Conservation (phyloP, 1,139 yeast genomes). For the Yamadazyma songkhlaensis region DNA sequence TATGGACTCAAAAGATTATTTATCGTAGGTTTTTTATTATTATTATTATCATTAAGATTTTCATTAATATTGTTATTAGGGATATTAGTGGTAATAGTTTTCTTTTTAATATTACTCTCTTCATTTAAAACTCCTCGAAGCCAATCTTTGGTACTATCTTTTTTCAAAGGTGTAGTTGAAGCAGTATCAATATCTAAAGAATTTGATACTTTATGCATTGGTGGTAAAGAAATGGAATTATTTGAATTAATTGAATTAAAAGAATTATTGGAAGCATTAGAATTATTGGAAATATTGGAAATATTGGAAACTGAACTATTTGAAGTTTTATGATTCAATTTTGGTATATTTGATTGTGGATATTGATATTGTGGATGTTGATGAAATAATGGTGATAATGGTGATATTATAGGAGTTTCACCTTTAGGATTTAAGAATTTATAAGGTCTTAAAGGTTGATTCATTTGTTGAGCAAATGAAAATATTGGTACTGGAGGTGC, state of each 20-base stretch:
- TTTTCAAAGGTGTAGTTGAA: slow-evolving; percentile 2
- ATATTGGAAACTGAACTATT: background rate
- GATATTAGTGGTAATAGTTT: slow-evolving; percentile 1
- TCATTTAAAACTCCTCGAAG: slow-evolving; percentile 17
- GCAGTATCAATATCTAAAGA: slow-evolving; percentile 10
- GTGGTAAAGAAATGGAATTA: slow-evolving; percentile 9
- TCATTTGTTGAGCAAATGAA: slow-evolving; percentile 14
- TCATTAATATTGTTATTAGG: background rate
- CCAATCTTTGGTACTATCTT: slow-evolving; percentile 15
- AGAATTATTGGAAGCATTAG: background rate
- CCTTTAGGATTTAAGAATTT: slow-evolving; percentile 1
- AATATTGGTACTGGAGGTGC: slow-evolving; percentile 17
- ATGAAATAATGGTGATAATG: slow-evolving; percentile 42
- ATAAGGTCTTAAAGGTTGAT: slow-evolving; percentile 8
- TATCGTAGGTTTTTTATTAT: slow-evolving; percentile 35
- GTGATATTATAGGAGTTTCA: slow-evolving; percentile 34
- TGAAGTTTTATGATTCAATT: background rate
- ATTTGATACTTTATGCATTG: slow-evolving; percentile 10
- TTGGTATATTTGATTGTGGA: background rate
- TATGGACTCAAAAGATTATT: slow-evolving; percentile 32
- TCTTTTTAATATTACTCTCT: slow-evolving; percentile 11
- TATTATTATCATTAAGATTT: slow-evolving; percentile 2
- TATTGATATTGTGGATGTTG: slow-evolving; percentile 15
- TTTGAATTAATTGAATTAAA: background rate
- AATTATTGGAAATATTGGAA: slow-evolving; percentile 2